These are phyloP conservation scores for Pichia sp. DNA, from an alignment of 1,139 yeast genomes.

Conservation along the genomic window DNA sequence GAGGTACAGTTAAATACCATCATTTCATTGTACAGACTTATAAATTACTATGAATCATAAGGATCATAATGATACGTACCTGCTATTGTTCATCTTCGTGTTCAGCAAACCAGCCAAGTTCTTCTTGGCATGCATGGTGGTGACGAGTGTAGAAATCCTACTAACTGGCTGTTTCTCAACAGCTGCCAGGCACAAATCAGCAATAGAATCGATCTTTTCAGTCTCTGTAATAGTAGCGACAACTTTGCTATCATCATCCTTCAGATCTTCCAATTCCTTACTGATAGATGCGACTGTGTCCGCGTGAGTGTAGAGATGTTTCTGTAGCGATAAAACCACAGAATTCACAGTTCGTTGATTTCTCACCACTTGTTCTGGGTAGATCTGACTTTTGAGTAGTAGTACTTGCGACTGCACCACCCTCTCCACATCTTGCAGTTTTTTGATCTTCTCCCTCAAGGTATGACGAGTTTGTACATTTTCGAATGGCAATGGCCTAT, in stretches of 20 bases:
- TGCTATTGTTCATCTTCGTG: constrained; percentile 4
- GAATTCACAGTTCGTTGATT: constrained; percentile 18
- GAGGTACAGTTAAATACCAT: no score
- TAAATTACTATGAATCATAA: no score
- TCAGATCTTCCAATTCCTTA: neutral
- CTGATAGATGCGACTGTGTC: constrained; percentile 14
- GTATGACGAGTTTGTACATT: constrained; percentile 13
- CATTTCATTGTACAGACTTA: no score
- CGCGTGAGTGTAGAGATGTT: constrained; percentile 16
- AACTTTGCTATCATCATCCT: neutral
- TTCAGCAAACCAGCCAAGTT: constrained; percentile 5
- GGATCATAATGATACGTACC: constrained; percentile 3
- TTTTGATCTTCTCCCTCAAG: constrained; percentile 13
- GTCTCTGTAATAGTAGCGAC: neutral
- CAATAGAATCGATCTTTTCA: neutral
- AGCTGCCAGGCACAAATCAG: neutral
- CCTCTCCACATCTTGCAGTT: constrained; percentile 12
- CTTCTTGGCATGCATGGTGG: constrained; percentile 3
- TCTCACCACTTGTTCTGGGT: constrained; percentile 19
- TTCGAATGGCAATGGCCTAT: constrained; percentile 18
- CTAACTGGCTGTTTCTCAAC: constrained; percentile 4
- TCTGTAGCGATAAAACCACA: constrained; percentile 19
- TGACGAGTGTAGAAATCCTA: constrained; percentile 4
- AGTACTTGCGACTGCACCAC: constrained; percentile 20
- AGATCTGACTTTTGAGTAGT: constrained; percentile 19